Conservation (phyloP, 2,329 filamentous ascomycete genomes). For the Cladosporium sp. region DNA sequence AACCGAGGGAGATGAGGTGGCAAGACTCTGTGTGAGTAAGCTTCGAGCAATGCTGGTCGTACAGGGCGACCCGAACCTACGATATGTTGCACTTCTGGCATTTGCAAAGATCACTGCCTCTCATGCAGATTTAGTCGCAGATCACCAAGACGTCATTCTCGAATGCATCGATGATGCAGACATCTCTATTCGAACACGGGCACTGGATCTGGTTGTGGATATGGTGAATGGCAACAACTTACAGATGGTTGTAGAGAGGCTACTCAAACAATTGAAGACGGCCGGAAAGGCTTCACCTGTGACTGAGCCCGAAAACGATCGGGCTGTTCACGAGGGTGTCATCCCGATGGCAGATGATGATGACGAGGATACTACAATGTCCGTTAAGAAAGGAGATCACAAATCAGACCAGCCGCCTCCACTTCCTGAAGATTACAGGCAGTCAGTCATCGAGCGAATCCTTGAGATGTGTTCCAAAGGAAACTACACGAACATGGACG, state of each 20-base stretch:
- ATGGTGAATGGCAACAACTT: constrained; percentile 92
- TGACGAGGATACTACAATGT: constrained; percentile 58
- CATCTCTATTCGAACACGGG: constrained; percentile 91
- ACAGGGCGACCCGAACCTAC: constrained; percentile 91
- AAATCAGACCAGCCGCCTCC: constrained; percentile 55
- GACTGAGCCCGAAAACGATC: constrained; percentile 50
- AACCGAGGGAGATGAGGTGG: constrained; percentile 85
- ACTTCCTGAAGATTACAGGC: constrained; percentile 81
- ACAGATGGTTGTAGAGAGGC: constrained; percentile 76
- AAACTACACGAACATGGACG: constrained; percentile 79
- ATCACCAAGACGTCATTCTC: constrained; percentile 94
- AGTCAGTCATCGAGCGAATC: constrained; percentile 79
- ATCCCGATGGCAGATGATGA: constrained; percentile 57
- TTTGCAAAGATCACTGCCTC: constrained; percentile 93
- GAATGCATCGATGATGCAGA: constrained; percentile 95
- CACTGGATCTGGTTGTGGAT: constrained; percentile 84
- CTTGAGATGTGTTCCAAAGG: constrained; percentile 86
- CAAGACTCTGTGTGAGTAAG: constrained; percentile 87
- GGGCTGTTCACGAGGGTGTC: constrained; percentile 43
- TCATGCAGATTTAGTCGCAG: constrained; percentile 82
- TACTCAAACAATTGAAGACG: constrained; percentile 80
- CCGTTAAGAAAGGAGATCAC: constrained; percentile 53
- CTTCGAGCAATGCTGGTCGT: constrained; percentile 91
- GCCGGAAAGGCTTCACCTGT: constrained; percentile 57
- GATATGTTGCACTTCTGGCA: constrained; percentile 93